phyloP scores from a whole-genome alignment of 129 eudicot genomes.

The Chrysanthemum lavandulifolium region DNA sequence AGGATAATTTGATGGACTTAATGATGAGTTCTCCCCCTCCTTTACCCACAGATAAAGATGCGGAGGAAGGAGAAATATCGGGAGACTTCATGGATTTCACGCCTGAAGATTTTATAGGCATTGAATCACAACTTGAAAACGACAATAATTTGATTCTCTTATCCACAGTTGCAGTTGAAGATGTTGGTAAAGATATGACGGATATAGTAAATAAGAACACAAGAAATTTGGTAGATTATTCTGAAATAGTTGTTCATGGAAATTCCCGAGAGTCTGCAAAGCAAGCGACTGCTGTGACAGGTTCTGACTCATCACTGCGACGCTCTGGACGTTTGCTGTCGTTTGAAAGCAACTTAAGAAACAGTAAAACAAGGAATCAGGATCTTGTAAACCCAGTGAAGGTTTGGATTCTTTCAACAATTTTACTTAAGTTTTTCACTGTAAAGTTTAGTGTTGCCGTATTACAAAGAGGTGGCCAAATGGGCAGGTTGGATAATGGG shows the following conservation, averaged over 20 bases:
- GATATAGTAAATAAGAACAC: slow-evolving; percentile 18
- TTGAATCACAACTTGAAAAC: slow-evolving; percentile 21
- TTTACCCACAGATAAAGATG: slow-evolving; percentile 33
- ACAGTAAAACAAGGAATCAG: slow-evolving; percentile 32
- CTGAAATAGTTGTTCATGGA: slow-evolving; percentile 22
- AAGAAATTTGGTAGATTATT: slow-evolving; percentile 38
- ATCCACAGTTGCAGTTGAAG: neutral
- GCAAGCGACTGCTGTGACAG: neutral
- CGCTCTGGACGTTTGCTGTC: slow-evolving; percentile 21
- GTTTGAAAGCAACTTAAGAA: slow-evolving; percentile 19
- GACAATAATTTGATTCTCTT: slow-evolving; percentile 15
- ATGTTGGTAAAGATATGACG: slow-evolving; percentile 14
- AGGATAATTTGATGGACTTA: slow-evolving; percentile 18
- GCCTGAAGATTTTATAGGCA: slow-evolving; percentile 25
- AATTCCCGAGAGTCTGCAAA: neutral
- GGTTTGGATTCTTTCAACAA: slow-evolving; percentile 32
- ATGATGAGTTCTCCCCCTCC: slow-evolving; percentile 13
- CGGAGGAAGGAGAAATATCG: slow-evolving; percentile 71
- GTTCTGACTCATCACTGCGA: too few relatives aligned
- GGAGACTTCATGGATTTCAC: slow-evolving; percentile 29
- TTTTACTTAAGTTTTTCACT: neutral
- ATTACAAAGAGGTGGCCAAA: too few relatives aligned
- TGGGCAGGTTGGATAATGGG: too few relatives aligned
- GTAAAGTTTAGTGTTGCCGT: too few relatives aligned
- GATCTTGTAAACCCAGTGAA: slow-evolving; percentile 24